These are phyloP conservation scores for Axilococcus clingmanii DNA, from an alignment of 139 green algal species.

Conservation along the genomic window DNA sequence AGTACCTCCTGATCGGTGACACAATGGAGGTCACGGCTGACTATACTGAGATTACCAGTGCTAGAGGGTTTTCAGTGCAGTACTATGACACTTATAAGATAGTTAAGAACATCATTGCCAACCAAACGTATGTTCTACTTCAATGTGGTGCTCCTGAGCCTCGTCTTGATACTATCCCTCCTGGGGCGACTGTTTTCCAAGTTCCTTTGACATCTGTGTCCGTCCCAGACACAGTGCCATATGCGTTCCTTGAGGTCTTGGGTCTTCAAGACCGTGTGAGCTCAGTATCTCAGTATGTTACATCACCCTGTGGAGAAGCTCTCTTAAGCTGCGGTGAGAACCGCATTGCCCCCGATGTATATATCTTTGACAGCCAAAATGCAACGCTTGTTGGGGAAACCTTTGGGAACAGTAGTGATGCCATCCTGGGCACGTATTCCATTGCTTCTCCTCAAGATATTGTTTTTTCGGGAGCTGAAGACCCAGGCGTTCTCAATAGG, in stretches of 20 bases:
- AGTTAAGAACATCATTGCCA: slow-evolving; percentile 32
- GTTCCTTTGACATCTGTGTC: slow-evolving; percentile 51
- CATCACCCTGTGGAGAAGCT: slow-evolving; percentile 50
- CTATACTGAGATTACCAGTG: slow-evolving; percentile 21
- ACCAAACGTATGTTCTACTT: slow-evolving; percentile 73
- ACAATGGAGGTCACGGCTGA: not conserved
- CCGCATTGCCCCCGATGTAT: slow-evolving; percentile 5
- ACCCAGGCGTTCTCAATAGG: slow-evolving; percentile 48
- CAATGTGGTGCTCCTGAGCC: slow-evolving; percentile 50
- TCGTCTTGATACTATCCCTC: slow-evolving; percentile 16
- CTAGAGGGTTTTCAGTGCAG: slow-evolving; percentile 46
- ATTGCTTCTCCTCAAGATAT: slow-evolving; percentile 13
- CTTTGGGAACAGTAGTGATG: slow-evolving; percentile 21
- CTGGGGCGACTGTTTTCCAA: slow-evolving; percentile 42
- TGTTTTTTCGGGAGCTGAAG: slow-evolving; percentile 37
- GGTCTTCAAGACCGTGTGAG: slow-evolving; percentile 48
- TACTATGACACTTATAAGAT: slow-evolving; percentile 62
- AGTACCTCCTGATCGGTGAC: slow-evolving; percentile 10
- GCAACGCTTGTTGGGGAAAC: slow-evolving; percentile 6
- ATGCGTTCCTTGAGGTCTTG: slow-evolving; percentile 52
- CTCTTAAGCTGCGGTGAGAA: slow-evolving; percentile 26
- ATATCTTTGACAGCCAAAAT: slow-evolving; percentile 13
- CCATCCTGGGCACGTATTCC: slow-evolving; percentile 10
- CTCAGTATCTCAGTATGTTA: slow-evolving; percentile 33
- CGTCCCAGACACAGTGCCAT: slow-evolving; percentile 43